Conservation (phyloP, 1,284 basidiomycete species). For the Trametes pubescens region DNA sequence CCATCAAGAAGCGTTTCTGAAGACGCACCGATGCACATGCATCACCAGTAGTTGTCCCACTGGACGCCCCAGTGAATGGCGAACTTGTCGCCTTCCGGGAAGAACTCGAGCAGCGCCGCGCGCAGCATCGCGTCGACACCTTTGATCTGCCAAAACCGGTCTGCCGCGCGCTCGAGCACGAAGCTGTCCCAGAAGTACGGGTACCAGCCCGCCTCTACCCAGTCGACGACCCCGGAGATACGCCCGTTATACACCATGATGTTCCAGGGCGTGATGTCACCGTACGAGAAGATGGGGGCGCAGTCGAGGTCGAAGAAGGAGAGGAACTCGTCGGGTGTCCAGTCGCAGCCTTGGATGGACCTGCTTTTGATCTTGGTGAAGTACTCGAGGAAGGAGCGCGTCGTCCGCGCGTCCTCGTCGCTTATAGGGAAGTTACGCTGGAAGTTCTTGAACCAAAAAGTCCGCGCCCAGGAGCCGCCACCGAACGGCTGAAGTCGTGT, state of each 20-base stretch:
- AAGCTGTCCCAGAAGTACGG: slow-evolving; percentile 5
- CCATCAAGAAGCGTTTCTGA: too few relatives aligned
- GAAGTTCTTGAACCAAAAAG: background rate
- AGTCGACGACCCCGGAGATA: slow-evolving; percentile 19
- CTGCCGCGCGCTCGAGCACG: slow-evolving; percentile 4
- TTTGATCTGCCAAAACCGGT: background rate
- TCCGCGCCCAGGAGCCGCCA: background rate
- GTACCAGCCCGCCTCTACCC: slow-evolving; percentile 19
- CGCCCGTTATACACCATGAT: slow-evolving; percentile 18
- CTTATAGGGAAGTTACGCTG: background rate
- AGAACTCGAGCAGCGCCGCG: background rate
- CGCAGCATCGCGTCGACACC: background rate
- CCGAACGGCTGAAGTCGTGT: background rate
- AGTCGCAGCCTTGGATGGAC: background rate
- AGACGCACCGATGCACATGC: background rate
- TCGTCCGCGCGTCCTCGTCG: background rate
- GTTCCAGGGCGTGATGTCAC: slow-evolving; percentile 8
- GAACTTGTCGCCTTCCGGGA: background rate
- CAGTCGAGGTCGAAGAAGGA: slow-evolving; percentile 2
- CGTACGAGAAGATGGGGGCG: slow-evolving; percentile 1
- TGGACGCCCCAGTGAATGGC: background rate
- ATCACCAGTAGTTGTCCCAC: background rate
- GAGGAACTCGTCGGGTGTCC: background rate
- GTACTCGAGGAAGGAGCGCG: background rate
- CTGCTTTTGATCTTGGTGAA: background rate